Evolutionary conservation across 352 stramenopile species (phyloP), one percentile per base, ranked within the genome.

Genomic region (Phytopythium helicoides): DNA sequence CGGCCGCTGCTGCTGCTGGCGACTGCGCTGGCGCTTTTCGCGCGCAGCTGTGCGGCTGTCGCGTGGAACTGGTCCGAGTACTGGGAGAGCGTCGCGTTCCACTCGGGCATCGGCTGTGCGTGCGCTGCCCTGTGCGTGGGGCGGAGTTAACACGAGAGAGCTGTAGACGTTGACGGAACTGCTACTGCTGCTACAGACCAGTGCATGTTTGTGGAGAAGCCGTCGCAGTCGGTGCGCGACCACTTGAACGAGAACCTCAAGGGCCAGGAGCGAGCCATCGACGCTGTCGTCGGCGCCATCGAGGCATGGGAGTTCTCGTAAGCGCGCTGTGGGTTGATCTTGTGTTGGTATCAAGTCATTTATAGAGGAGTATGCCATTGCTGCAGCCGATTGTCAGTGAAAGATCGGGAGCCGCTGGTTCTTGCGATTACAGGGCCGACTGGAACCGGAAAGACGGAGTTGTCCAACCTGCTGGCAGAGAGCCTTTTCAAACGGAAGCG

Each of bases 391-490:
- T 68, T 66, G 38, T 76, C 71, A 9, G 66, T 56, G 6, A 86
- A 81, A 31, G 76, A 92, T 35, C 73, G 78, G 8, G 64, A 73
- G 21, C 89, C 89, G 15, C 63, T 97, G 10, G 88, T 97, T 38
- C 54, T 97, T 42, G 89, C 89, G 6, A 79, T 97, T 53, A 96
- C 86, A 18, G 89, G 89, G 19, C 89, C 89, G 6, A 96, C 89
- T 1, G 89, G 89, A 16, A 92, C 84, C 5, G 89, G 89, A n/a
- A 97, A 97, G 67, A 96, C 87, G 15, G 88, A 97, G 54, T 93
- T 86, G 54, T 90, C 88, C 16, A 83, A 90, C 37, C 64, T 93
- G 39, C 64, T 97, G 28, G 85, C 86, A 1, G 77, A 94, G 65
- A 80, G 70, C 55, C 53, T 97, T 19, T 94, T 97, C 41, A 87